Percentiles rank a stretch among this genome's conserved stretches.
These are phyloP conservation scores for Parastagonospora nodorum DNA, from an alignment of 2,329 filamentous ascomycete species.

Conservation along the genomic window DNA sequence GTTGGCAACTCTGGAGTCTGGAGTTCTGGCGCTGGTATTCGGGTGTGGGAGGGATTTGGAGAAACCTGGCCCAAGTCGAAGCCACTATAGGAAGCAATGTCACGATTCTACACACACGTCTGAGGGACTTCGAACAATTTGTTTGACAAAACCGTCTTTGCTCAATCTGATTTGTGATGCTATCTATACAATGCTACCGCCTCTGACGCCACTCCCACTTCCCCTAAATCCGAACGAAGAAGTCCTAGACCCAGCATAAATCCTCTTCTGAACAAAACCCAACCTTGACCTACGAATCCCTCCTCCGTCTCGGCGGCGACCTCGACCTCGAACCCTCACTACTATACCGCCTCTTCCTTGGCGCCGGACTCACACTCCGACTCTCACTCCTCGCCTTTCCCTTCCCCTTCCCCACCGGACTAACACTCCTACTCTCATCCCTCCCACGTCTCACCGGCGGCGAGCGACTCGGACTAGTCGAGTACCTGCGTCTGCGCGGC, in stretches of 20 bases:
- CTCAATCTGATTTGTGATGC: conserved; percentile 3
- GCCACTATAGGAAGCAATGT: background rate
- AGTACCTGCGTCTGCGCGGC: conserved; percentile 6
- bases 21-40: background rate
- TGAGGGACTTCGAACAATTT: too few relatives aligned
- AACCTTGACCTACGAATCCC: conserved; percentile 9
- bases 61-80: background rate
- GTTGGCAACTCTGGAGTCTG: background rate
- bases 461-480: conserved; percentile 11
- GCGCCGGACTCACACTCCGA: conserved; percentile 4
- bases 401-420: conserved; percentile 8
- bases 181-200: conserved; percentile 1
- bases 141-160: background rate
- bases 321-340: conserved; percentile 10
- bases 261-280: background rate
- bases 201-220: background rate
- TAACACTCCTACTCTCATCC: conserved; percentile 7
- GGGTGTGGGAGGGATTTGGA: background rate
- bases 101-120: too few relatives aligned
- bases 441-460: conserved; percentile 13
- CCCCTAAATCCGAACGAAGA: background rate
- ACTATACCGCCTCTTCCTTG: conserved; percentile 6
- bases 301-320: conserved; percentile 17
- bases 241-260: background rate
- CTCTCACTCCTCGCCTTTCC: conserved; percentile 9